These are phyloP conservation scores for Gastrodia elata DNA, from an alignment of 106 monocot genomes.

Conservation along the genomic window DNA sequence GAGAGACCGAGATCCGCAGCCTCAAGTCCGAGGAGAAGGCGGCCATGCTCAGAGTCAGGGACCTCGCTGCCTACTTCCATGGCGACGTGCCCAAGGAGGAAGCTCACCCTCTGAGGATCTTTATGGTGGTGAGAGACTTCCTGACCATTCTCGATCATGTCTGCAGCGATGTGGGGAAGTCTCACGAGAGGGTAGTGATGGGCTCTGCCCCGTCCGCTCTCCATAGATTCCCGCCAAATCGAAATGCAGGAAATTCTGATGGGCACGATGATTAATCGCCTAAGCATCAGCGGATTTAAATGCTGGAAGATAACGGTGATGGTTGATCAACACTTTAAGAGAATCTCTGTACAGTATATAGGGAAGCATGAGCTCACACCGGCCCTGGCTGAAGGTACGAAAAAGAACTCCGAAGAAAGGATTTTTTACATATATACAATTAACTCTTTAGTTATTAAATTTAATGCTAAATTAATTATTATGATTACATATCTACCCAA, in stretches of 20 bases:
- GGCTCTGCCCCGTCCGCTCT: constrained; percentile 56
- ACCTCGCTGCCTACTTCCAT: constrained; percentile 80
- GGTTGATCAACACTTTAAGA: not conserved
- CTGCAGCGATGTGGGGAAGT: constrained; percentile 58
- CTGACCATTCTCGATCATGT: constrained; percentile 53
- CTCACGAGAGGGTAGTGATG: constrained; percentile 47
- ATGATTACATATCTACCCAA: too few species aligned
- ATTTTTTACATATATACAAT: too few species aligned
- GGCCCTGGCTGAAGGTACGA: too few species aligned
- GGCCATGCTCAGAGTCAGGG: constrained; percentile 33
- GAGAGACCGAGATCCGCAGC: constrained; percentile 41
- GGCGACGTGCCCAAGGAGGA: constrained; percentile 66
- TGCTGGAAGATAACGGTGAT: not conserved
- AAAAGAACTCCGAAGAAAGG: too few species aligned
- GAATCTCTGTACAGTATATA: not conserved
- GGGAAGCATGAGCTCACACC: not conserved
- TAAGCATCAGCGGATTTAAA: not conserved
- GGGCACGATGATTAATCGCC: constrained; percentile 32
- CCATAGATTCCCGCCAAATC: constrained; percentile 16
- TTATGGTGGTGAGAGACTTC: constrained; percentile 80
- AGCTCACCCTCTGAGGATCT: constrained; percentile 73
- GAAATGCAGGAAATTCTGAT: constrained; percentile 28
- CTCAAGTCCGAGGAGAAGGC: constrained; percentile 47
- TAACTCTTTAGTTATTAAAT: too few species aligned
- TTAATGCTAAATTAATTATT: too few species aligned